phyloP scores from a whole-genome alignment of 371 early-diverging fungal species.

The Aphelidium insulamus region DNA sequence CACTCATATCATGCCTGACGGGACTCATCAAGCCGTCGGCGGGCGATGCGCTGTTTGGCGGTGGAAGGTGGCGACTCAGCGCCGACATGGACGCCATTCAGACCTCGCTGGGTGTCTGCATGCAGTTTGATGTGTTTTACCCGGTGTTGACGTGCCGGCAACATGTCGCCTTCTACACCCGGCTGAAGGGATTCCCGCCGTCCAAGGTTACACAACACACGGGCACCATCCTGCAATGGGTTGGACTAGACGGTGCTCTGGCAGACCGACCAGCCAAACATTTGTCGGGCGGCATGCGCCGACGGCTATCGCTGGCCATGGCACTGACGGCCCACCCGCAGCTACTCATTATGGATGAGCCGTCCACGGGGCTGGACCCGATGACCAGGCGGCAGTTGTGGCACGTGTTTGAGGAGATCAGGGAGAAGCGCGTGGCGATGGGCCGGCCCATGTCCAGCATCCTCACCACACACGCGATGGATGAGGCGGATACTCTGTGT shows the following conservation, averaged over 20 bases:
- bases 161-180: slow-evolving; percentile 17
- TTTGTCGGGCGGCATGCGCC: slow-evolving; percentile 34
- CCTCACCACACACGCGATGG: slow-evolving; percentile 18
- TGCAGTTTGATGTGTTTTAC: too few relatives aligned
- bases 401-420: slow-evolving; percentile 16
- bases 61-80: too few relatives aligned
- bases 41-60: too few relatives aligned
- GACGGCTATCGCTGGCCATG: slow-evolving; percentile 33
- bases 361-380: slow-evolving; percentile 28
- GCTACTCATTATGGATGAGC: slow-evolving; percentile 37
- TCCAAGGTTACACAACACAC: slow-evolving; percentile 4
- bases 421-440: slow-evolving; percentile 9
- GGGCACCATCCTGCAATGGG: slow-evolving; percentile 7
- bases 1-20: too few relatives aligned
- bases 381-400: slow-evolving; percentile 18
- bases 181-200: slow-evolving; percentile 12
- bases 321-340: slow-evolving; percentile 27
- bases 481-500: slow-evolving; percentile 17
- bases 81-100: too few relatives aligned
- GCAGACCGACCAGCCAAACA: slow-evolving; percentile 9
- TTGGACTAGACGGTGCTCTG: slow-evolving; percentile 12
- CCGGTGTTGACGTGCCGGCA: too few relatives aligned
- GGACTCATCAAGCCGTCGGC: too few relatives aligned
- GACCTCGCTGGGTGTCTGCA: too few relatives aligned
- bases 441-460: too few relatives aligned